Percentiles rank a stretch among this genome's conserved stretches.
phyloP scores from a whole-genome alignment of 1,284 basidiomycete genomes.

The Hemileia vastatrix region DNA sequence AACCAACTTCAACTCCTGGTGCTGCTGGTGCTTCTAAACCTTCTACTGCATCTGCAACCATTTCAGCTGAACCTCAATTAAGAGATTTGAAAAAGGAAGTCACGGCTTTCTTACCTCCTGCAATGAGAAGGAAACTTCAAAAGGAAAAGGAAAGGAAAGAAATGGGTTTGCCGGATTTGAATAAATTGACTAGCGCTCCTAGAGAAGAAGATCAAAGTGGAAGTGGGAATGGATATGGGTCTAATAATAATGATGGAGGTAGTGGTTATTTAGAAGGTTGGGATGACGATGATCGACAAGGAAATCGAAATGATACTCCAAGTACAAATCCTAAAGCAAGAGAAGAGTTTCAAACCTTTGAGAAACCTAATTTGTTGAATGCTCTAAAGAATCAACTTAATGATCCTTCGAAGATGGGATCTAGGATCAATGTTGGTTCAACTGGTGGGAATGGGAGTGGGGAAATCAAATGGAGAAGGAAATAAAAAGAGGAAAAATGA shows the following conservation, averaged over 20 bases:
- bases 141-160: conserved; percentile 24
- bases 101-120: conserved; percentile 35
- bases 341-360: neutral
- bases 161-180: conserved; percentile 6
- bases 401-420: too few relatives aligned
- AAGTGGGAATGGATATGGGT: conserved; percentile 27
- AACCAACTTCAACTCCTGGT: neutral
- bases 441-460: too few relatives aligned
- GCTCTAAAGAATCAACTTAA: too few relatives aligned
- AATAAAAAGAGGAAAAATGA: too few relatives aligned
- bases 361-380: neutral
- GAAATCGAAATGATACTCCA: neutral
- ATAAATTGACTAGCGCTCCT: neutral
- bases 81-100: conserved; percentile 37
- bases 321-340: neutral
- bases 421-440: too few relatives aligned
- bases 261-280: conserved; percentile 8
- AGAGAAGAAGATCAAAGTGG: neutral
- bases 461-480: too few relatives aligned
- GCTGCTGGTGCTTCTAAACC: neutral
- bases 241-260: conserved; percentile 25
- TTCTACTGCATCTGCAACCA: conserved; percentile 24
- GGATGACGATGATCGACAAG: conserved; percentile 9
- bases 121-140: too few relatives aligned
- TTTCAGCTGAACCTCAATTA: conserved; percentile 36